phyloP scores from a whole-genome alignment of 345 rosid species.

The Cardamine resedifolia region DNA sequence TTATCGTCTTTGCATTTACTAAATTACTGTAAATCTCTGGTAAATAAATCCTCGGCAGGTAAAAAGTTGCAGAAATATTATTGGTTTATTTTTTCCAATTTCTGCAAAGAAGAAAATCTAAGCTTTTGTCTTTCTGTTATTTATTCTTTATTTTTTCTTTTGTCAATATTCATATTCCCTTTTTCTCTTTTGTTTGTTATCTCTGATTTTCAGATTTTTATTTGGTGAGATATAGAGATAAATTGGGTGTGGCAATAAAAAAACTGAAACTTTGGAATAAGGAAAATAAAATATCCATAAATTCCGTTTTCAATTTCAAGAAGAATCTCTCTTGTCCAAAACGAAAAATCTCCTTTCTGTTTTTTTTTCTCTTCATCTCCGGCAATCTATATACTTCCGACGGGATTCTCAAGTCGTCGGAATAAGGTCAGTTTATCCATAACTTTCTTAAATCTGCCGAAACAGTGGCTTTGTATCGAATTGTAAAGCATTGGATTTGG shows the following conservation, averaged over 20 bases:
- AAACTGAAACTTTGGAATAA: conserved; percentile 7
- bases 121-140: conserved; percentile 3
- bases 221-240: conserved; percentile 37
- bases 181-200: background rate
- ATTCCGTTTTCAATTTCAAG: background rate
- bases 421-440: background rate
- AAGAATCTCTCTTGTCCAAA: conserved; percentile 30
- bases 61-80: background rate
- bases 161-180: background rate
- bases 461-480: background rate
- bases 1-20: background rate
- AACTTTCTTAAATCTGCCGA: background rate
- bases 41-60: background rate
- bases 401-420: conserved; percentile 27
- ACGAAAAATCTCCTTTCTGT: conserved; percentile 3
- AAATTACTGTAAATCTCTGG: background rate
- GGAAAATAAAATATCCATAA: background rate
- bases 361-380: conserved; percentile 7
- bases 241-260: conserved; percentile 38
- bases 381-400: conserved; percentile 14
- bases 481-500: background rate
- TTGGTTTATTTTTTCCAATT: background rate
- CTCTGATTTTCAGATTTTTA: background rate
- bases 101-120: conserved; percentile 9
- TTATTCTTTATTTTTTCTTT: background rate